Evolutionary conservation across 768 basidiomycete genomes (phyloP), one percentile per base, ranked within the genome.

Genomic region (Lactifluus hygrophoroides): DNA sequence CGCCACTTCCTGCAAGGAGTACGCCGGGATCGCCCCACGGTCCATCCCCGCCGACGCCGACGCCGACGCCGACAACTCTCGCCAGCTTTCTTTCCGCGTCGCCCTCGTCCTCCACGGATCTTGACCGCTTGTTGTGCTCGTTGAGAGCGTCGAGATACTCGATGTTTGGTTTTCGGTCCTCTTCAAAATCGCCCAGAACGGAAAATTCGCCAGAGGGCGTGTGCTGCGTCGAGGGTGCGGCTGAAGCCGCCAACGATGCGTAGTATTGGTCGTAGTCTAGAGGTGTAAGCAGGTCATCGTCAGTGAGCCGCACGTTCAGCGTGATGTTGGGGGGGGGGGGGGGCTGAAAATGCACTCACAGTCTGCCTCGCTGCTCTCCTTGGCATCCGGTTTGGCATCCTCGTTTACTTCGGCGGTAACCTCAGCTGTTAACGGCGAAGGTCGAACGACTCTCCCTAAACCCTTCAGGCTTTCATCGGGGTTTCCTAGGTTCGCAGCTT

Each of bases 191-290:
- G 27, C 77, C 78, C 48, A 72, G 69, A 50, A 77, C 79, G 7
- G 76, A 68, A 19, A 77, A 76, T 1, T 82, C 79, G 32, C 60
- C 63, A 42, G 63, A 58, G 0, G 86, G 86, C 6, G 88, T 88
- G 2, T 80, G 78, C 57, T 78, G 77, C 1, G 79, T 71, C 10
- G 87, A 83, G 3, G 81, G 78, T 9, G 75, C 75, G 14, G 76
- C 75, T 0, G 84, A 85, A 1, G 83, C 85, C 10, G 83, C 85
- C 42, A 91, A 72, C 13, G 83, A 84, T 23, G 90, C 88, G 62
- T 91, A 91, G 63, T 91, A 91, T 57, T 85, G 85, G 58, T 90
- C 89, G 65, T 84, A 90, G 66, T 86, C 88, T 90, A 62, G 1
- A 44, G 19, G 25, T 32, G 21, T 16, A 27, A 38, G 51, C 19